These are phyloP conservation scores for Hebeloma cylindrosporum DNA, from an alignment of 768 basidiomycete species.

Conservation along the genomic window DNA sequence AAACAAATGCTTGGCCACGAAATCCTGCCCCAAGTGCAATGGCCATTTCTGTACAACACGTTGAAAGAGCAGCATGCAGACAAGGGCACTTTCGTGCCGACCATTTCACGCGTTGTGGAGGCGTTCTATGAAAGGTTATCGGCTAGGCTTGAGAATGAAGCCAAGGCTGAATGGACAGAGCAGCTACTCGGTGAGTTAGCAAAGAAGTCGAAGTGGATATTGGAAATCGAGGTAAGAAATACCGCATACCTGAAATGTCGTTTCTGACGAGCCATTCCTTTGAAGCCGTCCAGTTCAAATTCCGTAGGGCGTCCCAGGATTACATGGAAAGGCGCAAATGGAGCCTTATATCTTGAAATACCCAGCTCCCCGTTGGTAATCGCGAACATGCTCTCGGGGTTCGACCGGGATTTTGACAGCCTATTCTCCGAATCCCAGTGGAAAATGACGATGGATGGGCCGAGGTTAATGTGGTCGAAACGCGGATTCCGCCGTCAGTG, in stretches of 20 bases:
- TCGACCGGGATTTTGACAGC: slow-evolving; percentile 36
- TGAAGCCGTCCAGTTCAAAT: slow-evolving; percentile 18
- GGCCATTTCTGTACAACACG: slow-evolving; percentile 32
- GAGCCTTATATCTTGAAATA: slow-evolving; percentile 32
- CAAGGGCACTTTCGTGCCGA: slow-evolving; percentile 33
- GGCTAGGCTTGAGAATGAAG: slow-evolving; percentile 34
- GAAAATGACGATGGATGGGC: slow-evolving; percentile 34
- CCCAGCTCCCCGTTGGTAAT: too few species aligned
- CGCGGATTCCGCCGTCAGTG: neutral
- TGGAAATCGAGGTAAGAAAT: slow-evolving; percentile 31
- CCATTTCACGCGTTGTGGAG: slow-evolving; percentile 30
- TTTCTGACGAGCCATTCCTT: neutral
- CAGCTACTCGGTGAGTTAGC: slow-evolving; percentile 28
- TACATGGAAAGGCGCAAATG: slow-evolving; percentile 27
- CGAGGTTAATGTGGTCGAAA: slow-evolving; percentile 23
- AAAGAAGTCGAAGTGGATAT: slow-evolving; percentile 18
- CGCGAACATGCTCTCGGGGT: slow-evolving; percentile 28
- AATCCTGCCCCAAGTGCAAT: slow-evolving; percentile 34
- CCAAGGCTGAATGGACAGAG: slow-evolving; percentile 36
- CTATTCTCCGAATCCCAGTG: slow-evolving; percentile 20
- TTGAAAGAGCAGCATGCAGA: slow-evolving; percentile 33
- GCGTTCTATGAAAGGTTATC: slow-evolving; percentile 37
- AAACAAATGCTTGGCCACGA: slow-evolving; percentile 33
- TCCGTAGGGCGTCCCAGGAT: slow-evolving; percentile 24
- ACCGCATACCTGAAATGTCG: neutral